These are phyloP conservation scores for Trichopus zeylanicus DNA, from an alignment of 116 monocot genomes.

Conservation along the genomic window DNA sequence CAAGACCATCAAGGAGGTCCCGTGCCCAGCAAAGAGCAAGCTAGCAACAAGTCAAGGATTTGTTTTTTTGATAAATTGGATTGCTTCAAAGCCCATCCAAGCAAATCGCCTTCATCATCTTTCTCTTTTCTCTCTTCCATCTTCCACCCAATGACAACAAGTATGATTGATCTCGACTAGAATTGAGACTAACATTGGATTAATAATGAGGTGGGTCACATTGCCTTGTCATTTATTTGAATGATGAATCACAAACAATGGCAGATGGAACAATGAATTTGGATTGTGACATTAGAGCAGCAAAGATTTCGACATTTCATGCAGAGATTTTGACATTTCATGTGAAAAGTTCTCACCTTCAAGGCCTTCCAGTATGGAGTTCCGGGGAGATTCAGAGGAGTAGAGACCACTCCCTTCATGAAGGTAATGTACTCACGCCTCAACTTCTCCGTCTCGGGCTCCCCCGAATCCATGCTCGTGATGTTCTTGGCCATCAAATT, in stretches of 20 bases:
- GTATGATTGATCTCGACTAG: conserved; percentile 78
- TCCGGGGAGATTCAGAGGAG: conserved; percentile 76
- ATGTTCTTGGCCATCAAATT: conserved; percentile 93
- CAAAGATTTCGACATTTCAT: neutral
- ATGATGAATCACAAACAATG: too few species aligned
- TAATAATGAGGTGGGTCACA: conserved; percentile 5
- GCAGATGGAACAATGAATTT: too few species aligned
- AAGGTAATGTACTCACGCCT: conserved; percentile 72
- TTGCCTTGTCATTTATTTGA: neutral
- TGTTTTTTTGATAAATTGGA: conserved; percentile 71
- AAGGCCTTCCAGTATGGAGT: conserved; percentile 83
- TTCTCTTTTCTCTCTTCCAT: conserved; percentile 43
- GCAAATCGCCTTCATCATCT: conserved; percentile 52
- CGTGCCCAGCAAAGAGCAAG: conserved; percentile 84
- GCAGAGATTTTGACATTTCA: too few species aligned
- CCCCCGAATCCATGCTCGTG: conserved; percentile 73
- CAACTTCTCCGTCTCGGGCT: conserved; percentile 61
- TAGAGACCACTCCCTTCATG: conserved; percentile 92
- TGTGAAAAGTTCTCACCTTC: conserved; percentile 72
- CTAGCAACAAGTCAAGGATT: conserved; percentile 70
- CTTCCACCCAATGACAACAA: conserved; percentile 45
- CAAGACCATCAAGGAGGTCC: conserved; percentile 62
- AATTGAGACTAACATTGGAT: neutral
- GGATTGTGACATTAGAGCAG: neutral
- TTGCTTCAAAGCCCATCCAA: conserved; percentile 62